Evolutionary conservation across 306 rosid species (phyloP), one percentile per base, ranked within the genome.

Genomic region (Purshia tridentata): DNA sequence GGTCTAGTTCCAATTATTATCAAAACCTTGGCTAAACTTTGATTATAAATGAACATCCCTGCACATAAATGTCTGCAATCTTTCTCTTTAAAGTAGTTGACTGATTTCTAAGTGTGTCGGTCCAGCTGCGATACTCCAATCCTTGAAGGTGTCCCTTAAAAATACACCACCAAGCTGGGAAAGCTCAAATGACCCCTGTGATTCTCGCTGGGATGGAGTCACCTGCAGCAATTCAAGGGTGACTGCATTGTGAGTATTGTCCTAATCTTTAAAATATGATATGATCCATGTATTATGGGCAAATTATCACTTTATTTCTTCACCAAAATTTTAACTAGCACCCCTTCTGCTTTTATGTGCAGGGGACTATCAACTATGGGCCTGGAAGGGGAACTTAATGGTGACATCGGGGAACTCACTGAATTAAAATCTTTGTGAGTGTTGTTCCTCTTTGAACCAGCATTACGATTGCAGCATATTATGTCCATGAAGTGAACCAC

Each of bases 121-220:
- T 83, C 80, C 85, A 87, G 97, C 78, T 72, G 68, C 75, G 66
- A 86, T 75, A 18, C 85, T 91, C 67, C 73, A 77, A 52, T 84
- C 91, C 72, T 70, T 91, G 56, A 84, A 81, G 76, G 81, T 72
- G 20, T 59, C 78, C 55, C 84, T n/a, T n/a, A n/a, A 87, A 80
- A 87, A 84, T 65, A 78, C 88, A 58, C 97, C 97, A 22, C 88
- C 88, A 18, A 89, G 87, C 77, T 91, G 92, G 95, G 87, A 82
- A 74, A 75, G 70, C 39, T 87, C 89, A 58, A 53, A 77, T 73
- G 97, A 91, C 71, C 97, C 96, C 0, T 89, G 92, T 78, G 92
- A 88, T 79, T 70, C 76, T 39, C 84, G 87, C 8, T 84, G 97
- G 96, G 97, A 91, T 59, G 96, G 97, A 83, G 88, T 91, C 18